Base-by-base conservation (phyloP, 495 filamentous ascomycete species). In the Cairneyella variabilis region DNA sequence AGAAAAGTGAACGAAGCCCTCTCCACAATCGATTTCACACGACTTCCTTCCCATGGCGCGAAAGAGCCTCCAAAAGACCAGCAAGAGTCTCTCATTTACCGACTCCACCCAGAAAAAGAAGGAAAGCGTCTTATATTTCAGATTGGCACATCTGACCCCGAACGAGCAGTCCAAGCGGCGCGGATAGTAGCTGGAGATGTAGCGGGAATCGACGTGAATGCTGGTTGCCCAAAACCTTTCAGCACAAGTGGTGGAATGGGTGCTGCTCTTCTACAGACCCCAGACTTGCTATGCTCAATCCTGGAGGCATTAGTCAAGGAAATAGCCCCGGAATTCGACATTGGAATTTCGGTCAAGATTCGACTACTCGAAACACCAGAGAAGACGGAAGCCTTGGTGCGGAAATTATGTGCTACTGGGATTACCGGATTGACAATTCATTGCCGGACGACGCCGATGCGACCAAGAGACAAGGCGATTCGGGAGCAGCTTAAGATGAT, bases 151-250 rank as follows among this genome's bases (percentile, higher is more conserved):
- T 80, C 90, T 1, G 79, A 83, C 48, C 88, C 93, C 0, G 80
- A 84, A 14, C 76, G 81, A 17, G 93, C 95, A 4, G 90, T 97
- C 0, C 73, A 84, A 62, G 91, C 92, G 1, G 90, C 90, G 1
- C 80, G 81, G 54, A 63, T 96, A 5, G 86, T 98, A 9, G 95
- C 90, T 0, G 76, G 69, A 3, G 87, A 97, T 68, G 92, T 97
- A 0, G 83, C 84, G 0, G 93, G 95, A 34, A 97, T 98, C 53
- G 93, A 97, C 67, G 85, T 98, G 50, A 98, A 98, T 72, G 89
- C 92, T 4, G 93, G 93, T 4, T 98, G 93, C 67, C 93, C 93
- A 0, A 98, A 97, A 69, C 90, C 95, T 3, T 98, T 98, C 68
- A 90, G 84, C 57, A 95, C 91, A 10, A 76, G 75, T 51, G 86